phyloP scores from a whole-genome alignment of 2,329 filamentous ascomycete species.

The Aspergillus neotritici region DNA sequence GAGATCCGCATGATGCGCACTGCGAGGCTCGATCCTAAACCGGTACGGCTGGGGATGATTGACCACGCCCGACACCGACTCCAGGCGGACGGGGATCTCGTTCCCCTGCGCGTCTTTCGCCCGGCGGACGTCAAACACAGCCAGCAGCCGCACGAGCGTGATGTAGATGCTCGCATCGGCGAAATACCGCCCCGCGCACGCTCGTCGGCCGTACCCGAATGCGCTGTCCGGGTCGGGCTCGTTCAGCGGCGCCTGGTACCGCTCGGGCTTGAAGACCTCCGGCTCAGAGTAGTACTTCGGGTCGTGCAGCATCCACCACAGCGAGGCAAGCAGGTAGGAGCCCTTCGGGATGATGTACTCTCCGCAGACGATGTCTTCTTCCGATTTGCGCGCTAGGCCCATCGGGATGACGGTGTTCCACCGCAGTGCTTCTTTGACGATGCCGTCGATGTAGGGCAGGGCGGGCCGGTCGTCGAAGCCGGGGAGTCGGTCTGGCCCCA shows the following conservation, averaged over 20 bases:
- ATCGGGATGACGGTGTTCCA: constrained; percentile 30
- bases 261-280: too few species aligned
- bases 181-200: constrained; percentile 36
- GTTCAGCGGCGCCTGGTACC: too few species aligned
- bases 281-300: too few species aligned
- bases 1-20: constrained; percentile 10
- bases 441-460: constrained; percentile 31
- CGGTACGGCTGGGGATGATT: constrained; percentile 33
- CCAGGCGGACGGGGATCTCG: constrained; percentile 18
- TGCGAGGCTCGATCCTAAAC: constrained; percentile 32
- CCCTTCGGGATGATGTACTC: constrained; percentile 30
- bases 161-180: constrained; percentile 39
- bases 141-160: constrained; percentile 40
- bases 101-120: constrained; percentile 24
- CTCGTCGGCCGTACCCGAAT: too few species aligned
- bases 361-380: constrained; percentile 19
- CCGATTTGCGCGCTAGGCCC: constrained; percentile 24
- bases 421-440: constrained; percentile 33
- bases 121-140: constrained; percentile 44
- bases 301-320: constrained; percentile 34
- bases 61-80: constrained; percentile 29
- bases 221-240: too few species aligned
- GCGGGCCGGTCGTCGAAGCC: constrained; percentile 33
- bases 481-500: constrained; percentile 26
- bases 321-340: constrained; percentile 28